These are phyloP conservation scores for Epichloe sibirici DNA, from an alignment of 2,329 filamentous ascomycete genomes.

Conservation along the genomic window DNA sequence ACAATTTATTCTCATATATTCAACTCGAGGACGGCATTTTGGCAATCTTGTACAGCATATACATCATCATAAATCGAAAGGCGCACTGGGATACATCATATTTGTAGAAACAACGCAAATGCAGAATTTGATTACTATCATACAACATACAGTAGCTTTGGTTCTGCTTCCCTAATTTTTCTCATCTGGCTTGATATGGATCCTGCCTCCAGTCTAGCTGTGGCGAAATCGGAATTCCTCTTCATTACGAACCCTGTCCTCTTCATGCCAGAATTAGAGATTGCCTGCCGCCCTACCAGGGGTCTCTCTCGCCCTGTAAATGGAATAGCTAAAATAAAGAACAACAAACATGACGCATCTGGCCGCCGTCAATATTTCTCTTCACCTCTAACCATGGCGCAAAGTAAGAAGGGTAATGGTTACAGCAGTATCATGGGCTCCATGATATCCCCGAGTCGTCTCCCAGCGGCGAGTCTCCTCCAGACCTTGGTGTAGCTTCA, in stretches of 20 bases:
- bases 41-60: background rate
- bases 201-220: constrained; percentile 5
- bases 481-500: background rate
- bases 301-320: background rate
- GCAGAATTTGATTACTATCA: constrained; percentile 9
- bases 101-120: background rate
- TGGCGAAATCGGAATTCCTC: background rate
- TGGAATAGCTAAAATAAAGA: background rate
- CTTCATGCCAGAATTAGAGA: background rate
- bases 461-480: background rate
- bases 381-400: constrained; percentile 1
- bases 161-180: background rate
- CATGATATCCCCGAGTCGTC: constrained; percentile 13
- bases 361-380: constrained; percentile 1
- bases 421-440: constrained; percentile 10
- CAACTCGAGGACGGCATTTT: no score
- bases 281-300: background rate
- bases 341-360: background rate
- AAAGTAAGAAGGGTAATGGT: background rate
- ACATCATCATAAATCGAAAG: background rate
- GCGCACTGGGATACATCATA: no score
- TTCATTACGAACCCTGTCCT: background rate
- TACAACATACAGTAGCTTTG: constrained; percentile 6
- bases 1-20: background rate
- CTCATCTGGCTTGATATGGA: constrained; percentile 4